phyloP scores from a whole-genome alignment of 352 stramenopile species.

The Thalassiosira mediterranea region DNA sequence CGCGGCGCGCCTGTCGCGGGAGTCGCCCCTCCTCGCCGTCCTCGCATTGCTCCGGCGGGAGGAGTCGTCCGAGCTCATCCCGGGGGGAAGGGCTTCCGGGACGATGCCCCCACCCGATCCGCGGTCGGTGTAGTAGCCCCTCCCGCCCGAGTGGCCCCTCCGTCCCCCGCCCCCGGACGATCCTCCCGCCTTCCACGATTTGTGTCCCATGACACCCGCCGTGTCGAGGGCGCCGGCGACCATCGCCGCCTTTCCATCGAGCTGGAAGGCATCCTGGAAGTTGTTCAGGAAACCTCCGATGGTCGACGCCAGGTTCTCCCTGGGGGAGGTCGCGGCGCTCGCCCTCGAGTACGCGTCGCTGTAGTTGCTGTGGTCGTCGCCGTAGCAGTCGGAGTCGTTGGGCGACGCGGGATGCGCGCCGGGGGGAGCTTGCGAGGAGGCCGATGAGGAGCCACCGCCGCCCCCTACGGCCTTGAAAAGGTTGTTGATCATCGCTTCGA shows the following conservation, averaged over 20 bases:
- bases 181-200: neutral
- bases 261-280: conserved; percentile 24
- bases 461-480: neutral
- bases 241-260: conserved; percentile 1
- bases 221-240: neutral
- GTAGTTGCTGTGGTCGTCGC: neutral
- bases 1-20: neutral
- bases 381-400: conserved; percentile 1
- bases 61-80: too few relatives aligned
- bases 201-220: conserved; percentile 3
- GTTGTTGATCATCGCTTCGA: conserved; percentile 1
- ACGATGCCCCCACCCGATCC: neutral
- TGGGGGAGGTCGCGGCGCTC: neutral
- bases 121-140: conserved; percentile 9
- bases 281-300: conserved; percentile 28
- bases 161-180: neutral
- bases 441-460: too few relatives aligned
- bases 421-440: too few relatives aligned
- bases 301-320: conserved; percentile 16
- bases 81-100: neutral
- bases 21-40: neutral
- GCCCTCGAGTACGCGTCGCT: neutral
- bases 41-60: neutral
- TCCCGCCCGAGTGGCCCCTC: neutral
- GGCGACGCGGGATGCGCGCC: neutral